These are phyloP conservation scores for Neospermospora avenae DNA, from an alignment of 2,329 filamentous ascomycete species.

Conservation along the genomic window DNA sequence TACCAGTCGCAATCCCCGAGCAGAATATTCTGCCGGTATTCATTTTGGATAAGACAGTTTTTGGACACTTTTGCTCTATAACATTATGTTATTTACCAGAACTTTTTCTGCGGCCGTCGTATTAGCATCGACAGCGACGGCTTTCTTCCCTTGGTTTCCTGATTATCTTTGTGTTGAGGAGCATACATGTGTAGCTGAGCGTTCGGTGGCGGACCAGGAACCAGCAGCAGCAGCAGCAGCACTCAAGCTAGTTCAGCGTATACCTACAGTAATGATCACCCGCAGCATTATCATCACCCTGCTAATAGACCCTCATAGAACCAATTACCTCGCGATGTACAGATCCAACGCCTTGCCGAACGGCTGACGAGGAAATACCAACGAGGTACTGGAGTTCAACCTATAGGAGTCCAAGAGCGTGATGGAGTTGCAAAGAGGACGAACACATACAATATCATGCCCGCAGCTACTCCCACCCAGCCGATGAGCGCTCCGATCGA, in stretches of 20 bases:
- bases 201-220: not conserved
- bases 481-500: constrained; percentile 52
- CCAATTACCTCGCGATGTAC: constrained; percentile 15
- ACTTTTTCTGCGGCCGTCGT: constrained; percentile 12
- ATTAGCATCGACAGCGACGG: constrained; percentile 20
- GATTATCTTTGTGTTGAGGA: constrained; percentile 25
- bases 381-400: constrained; percentile 8
- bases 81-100: constrained; percentile 23
- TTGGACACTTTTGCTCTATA: not conserved
- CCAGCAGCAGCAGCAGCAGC: not conserved
- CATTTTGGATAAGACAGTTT: not conserved
- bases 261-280: constrained; percentile 9
- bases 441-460: constrained; percentile 25
- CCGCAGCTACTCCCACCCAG: constrained; percentile 39
- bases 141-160: constrained; percentile 30
- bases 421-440: constrained; percentile 22
- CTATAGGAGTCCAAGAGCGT: constrained; percentile 2
- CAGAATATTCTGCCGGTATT: not conserved
- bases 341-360: constrained; percentile 21
- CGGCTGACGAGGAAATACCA: constrained; percentile 30
- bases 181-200: constrained; percentile 10
- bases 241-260: constrained; percentile 17
- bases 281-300: not conserved
- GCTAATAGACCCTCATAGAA: not conserved
- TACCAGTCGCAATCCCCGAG: not conserved